Base-by-base conservation (phyloP, 2,329 filamentous ascomycete species). In the Colletotrichum gloeosporioides region DNA sequence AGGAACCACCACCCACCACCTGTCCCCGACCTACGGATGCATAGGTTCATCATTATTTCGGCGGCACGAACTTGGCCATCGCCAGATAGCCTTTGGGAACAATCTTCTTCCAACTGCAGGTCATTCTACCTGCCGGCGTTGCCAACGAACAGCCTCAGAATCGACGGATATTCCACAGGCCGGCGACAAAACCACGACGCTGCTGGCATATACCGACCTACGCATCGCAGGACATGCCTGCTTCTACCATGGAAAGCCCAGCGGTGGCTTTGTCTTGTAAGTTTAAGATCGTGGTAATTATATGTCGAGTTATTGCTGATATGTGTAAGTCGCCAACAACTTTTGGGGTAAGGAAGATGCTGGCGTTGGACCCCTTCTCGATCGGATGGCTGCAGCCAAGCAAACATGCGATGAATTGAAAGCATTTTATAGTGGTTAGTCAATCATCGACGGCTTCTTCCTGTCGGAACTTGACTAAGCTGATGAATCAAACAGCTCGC, bases 321-420 rank as follows among this genome's bases (percentile, higher is more conserved):
- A n/a, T n/a, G 15, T 7, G 22, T 73, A 79, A 96, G 96, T 99
- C 88, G 96, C 97, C 82, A 99, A 99, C 88, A 99, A 99, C 85
- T 99, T 99, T 86, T 99, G 97, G 97, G 97, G 97, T 78, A 99
- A 98, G 89, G 96, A 99, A 85, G 97, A 99, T 89, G 97, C 96
- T 68, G 98, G 97, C 83, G 96, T 99, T 82, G 90, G 90, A 62
- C 98, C 97, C 75, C 92, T 99, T 82, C 90, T 99, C 34, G 95
- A 96, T 84, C 96, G 97, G 82, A 98, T 99, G 95, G 94, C 95
- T 83, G 94, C 93, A 85, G 95, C 97, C 65, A 99, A 99, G 89
- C 92, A 94, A 81, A 98, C 97, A 31, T 96, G 94, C 84, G 98
- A 99, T 86, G 97, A 99, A 86, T 86, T 99, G 67, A 96, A 95